Evolutionary conservation across 441 rosid genomes (phyloP).

Genomic region (Flueggea neowawraea): DNA sequence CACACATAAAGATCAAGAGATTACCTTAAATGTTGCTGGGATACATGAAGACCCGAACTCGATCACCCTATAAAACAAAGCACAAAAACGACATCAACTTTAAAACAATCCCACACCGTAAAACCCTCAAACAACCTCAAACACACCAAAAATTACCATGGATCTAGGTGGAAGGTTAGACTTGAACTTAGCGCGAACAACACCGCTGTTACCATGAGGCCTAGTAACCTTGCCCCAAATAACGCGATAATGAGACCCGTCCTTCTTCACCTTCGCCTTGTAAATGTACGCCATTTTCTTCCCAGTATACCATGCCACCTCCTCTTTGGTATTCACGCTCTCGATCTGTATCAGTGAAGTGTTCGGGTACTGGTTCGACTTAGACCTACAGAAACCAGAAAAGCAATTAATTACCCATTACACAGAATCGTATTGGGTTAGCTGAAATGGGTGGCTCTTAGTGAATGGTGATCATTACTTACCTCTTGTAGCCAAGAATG

Average conservation of each 20-base stretch:
- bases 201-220: slow-evolving; percentile 91
- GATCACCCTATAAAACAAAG: too few species aligned
- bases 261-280: slow-evolving; percentile 85
- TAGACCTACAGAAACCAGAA: slow-evolving; percentile 42
- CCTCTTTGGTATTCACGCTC: slow-evolving; percentile 88
- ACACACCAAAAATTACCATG: slow-evolving; percentile 43
- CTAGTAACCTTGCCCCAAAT: slow-evolving; percentile 90
- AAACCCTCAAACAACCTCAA: too few species aligned
- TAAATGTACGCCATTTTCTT: slow-evolving; percentile 84
- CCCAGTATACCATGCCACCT: slow-evolving; percentile 75
- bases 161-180: slow-evolving; percentile 86
- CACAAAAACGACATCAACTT: too few species aligned
- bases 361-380: slow-evolving; percentile 89
- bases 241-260: slow-evolving; percentile 77
- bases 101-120: too few species aligned
- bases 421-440: not conserved
- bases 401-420: too few species aligned
- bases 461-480: not conserved
- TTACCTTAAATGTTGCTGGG: too few species aligned
- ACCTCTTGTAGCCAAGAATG: slow-evolving; percentile 91
- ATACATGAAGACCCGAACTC: too few species aligned
- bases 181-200: slow-evolving; percentile 85
- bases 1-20: too few species aligned
- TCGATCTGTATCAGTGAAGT: slow-evolving; percentile 81
- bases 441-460: not conserved